phyloP scores from a whole-genome alignment of 495 filamentous ascomycete species.

The Geopyxis carbonaria region DNA sequence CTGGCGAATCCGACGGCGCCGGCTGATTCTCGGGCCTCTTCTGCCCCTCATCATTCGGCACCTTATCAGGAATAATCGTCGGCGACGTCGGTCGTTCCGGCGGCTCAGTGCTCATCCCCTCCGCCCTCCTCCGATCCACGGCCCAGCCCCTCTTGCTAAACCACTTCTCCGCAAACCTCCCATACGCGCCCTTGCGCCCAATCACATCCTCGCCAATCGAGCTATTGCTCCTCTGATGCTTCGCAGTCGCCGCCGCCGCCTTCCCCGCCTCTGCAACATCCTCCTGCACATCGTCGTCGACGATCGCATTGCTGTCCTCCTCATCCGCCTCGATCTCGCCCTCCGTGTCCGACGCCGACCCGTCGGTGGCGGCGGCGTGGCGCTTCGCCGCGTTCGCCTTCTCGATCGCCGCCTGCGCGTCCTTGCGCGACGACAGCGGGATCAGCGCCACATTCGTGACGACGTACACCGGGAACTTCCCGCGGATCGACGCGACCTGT shows the following conservation, averaged over 20 bases:
- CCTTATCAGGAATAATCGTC: constrained; percentile 1
- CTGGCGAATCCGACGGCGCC: constrained; percentile 7
- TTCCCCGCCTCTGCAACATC: constrained; percentile 22
- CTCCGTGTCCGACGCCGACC: constrained; percentile 7
- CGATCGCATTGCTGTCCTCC: constrained; percentile 18
- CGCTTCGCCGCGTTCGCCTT: constrained; percentile 39
- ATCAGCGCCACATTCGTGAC: constrained; percentile 76
- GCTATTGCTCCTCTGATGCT: constrained; percentile 28
- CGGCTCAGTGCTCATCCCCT: constrained; percentile 38
- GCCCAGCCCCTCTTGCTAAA: constrained; percentile 70
- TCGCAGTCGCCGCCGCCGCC: constrained; percentile 12
- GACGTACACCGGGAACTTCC: constrained; percentile 57
- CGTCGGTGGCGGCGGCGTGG: constrained; percentile 6
- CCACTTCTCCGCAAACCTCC: constrained; percentile 76
- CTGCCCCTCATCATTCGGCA: neutral
- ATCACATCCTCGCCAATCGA: constrained; percentile 73
- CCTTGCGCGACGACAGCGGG: constrained; percentile 56
- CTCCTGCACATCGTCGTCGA: constrained; percentile 28
- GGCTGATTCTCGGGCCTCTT: constrained; percentile 22
- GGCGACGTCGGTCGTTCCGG: constrained; percentile 14
- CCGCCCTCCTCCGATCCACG: constrained; percentile 36
- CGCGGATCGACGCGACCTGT: constrained; percentile 73
- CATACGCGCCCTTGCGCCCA: constrained; percentile 57
- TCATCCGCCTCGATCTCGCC: constrained; percentile 27
- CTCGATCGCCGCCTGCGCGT: constrained; percentile 52